Percentiles rank a stretch among this genome's conserved stretches.
phyloP scores from a whole-genome alignment of 345 rosid genomes.

The Garcia nutans region DNA sequence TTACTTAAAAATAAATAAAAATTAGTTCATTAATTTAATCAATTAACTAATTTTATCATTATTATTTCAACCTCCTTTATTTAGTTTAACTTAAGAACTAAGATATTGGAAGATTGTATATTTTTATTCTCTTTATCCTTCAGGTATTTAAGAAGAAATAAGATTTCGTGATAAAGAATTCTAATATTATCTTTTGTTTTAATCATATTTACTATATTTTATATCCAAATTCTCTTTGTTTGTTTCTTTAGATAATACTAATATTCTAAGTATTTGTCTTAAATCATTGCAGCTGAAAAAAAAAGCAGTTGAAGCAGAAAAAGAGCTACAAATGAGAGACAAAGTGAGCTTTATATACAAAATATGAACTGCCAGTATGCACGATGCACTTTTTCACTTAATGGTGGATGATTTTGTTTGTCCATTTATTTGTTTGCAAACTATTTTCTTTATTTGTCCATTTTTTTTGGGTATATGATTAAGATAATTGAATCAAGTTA shows the following conservation, averaged over 20 bases:
- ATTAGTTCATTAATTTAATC: too few relatives aligned
- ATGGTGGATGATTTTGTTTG: too few relatives aligned
- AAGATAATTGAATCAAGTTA: background rate
- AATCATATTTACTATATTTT: background rate
- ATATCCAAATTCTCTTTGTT: background rate
- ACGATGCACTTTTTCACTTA: background rate
- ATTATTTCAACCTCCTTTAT: background rate
- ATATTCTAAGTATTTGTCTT: background rate
- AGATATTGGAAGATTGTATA: background rate
- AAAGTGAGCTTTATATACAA: slow-evolving; percentile 50
- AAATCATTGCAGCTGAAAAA: slow-evolving; percentile 67
- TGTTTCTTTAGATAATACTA: slow-evolving; percentile 4
- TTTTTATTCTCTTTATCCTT: background rate
- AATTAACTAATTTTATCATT: too few relatives aligned
- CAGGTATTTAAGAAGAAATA: too few relatives aligned
- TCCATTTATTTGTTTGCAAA: background rate
- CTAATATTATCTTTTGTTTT: background rate
- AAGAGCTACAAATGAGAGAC: slow-evolving; percentile 77
- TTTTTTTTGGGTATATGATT: too few relatives aligned
- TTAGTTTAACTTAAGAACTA: background rate
- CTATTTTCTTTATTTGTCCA: too few relatives aligned
- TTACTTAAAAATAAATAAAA: too few relatives aligned
- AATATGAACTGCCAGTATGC: background rate
- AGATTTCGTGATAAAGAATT: background rate
- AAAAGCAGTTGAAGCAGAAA: slow-evolving; percentile 90